Conservation (phyloP, 352 stramenopile genomes). For the Globisporangium carolinianum region DNA sequence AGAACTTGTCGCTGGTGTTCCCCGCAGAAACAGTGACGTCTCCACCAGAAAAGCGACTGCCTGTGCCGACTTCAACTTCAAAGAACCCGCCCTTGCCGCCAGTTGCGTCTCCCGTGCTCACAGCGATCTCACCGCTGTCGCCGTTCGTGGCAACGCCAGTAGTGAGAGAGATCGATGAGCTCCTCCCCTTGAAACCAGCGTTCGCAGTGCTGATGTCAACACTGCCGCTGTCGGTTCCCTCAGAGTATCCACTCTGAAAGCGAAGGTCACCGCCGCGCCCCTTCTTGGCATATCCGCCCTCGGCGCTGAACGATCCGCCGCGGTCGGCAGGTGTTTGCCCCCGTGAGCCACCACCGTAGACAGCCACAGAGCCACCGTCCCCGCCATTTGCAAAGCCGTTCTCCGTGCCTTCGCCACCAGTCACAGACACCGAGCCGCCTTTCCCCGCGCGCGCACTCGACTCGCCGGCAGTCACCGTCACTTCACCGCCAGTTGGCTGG, state of each 20-base stretch:
- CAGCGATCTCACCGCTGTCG: slow-evolving; percentile 51
- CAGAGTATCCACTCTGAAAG: slow-evolving; percentile 40
- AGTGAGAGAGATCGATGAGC: slow-evolving; percentile 32
- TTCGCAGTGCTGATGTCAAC: slow-evolving; percentile 46
- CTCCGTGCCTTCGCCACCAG: slow-evolving; percentile 54
- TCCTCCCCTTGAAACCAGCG: slow-evolving; percentile 49
- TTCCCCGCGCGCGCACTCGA: slow-evolving; percentile 26
- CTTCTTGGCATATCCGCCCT: slow-evolving; percentile 58
- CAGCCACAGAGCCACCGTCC: slow-evolving; percentile 76
- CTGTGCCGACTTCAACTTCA: slow-evolving; percentile 41
- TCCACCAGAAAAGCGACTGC: slow-evolving; percentile 44
- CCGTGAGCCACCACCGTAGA: slow-evolving; percentile 79
- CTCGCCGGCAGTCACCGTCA: slow-evolving; percentile 63
- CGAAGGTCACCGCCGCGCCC: slow-evolving; percentile 51
- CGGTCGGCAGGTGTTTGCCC: slow-evolving; percentile 48
- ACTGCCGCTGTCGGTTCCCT: slow-evolving; percentile 43
- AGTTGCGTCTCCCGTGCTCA: slow-evolving; percentile 46
- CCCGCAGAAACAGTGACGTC: slow-evolving; percentile 61
- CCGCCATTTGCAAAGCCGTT: slow-evolving; percentile 71
- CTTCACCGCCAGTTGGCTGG: slow-evolving; percentile 49
- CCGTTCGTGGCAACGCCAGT: slow-evolving; percentile 58
- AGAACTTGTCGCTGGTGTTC: slow-evolving; percentile 47
- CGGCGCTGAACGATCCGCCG: slow-evolving; percentile 67
- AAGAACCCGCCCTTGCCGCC: slow-evolving; percentile 59
- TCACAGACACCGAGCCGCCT: slow-evolving; percentile 47